Evolutionary conservation across 2,329 filamentous ascomycete species (phyloP), one percentile per base, ranked within the genome.

Genomic region (Huntiella moniliformis): DNA sequence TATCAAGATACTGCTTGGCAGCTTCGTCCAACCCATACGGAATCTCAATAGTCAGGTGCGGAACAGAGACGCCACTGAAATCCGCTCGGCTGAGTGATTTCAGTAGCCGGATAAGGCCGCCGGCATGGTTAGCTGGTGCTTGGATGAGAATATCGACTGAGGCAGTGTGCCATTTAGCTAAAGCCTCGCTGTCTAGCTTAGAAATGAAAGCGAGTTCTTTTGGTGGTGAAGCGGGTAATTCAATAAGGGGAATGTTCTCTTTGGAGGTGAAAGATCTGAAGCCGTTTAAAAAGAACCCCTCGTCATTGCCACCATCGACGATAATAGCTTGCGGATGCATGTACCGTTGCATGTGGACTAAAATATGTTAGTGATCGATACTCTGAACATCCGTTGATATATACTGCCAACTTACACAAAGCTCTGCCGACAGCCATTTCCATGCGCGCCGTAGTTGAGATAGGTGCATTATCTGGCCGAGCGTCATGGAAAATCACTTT

Each of bases 61-160:
- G 87, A 2, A 72, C 63, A 1, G 70, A 65, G 37, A 80, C 66
- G 0, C 79, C 78, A 40, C 75, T 70, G 57, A 86, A 88, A 57
- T 95, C 85, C 4, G 83, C 84, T 5, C 66, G 64, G 51, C 72
- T 67, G 18, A 98, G 67, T 4, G 86, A 94, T 50, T 73, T 71
- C 3, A 98, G 70, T 31, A 95, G 67, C 46, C 84, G 71, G 43
- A 84, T 73, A 28, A 95, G 59, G 43, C 79, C 81, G 8, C 83
- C 86, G 2, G 82, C 79, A 15, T 80, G 77, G 6, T 70, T 68
- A 3, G 75, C 63, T 5, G 77, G 71, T 1, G 82, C 84, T 49
- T 92, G 83, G 6, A 96, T 73, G 10, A 95, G 60, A 45, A 98
- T 82, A 52, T 96, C 85, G 51, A 96, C 68, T 34, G 70, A 74